phyloP scores from a whole-genome alignment of 768 basidiomycete genomes.

The Daedaleopsis sinensis region DNA sequence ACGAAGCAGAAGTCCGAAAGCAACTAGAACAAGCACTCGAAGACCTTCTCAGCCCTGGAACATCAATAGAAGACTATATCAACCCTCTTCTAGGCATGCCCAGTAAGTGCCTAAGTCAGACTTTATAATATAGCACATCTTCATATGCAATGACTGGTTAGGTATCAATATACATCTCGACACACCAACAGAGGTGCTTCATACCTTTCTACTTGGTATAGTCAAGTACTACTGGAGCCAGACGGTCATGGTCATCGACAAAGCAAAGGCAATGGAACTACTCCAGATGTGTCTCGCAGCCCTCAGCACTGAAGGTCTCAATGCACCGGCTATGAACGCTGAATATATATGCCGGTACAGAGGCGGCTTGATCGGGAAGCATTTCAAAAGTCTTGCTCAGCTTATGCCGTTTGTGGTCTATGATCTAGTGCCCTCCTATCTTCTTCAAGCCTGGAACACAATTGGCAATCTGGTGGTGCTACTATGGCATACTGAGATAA shows the following conservation, averaged over 20 bases:
- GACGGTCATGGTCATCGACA: background rate
- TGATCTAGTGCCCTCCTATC: background rate
- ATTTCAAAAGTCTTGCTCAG: slow-evolving; percentile 10
- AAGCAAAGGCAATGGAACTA: background rate
- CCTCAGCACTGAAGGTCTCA: background rate
- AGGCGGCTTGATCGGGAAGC: slow-evolving; percentile 1
- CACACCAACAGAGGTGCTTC: slow-evolving; percentile 1
- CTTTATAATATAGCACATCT: too few species aligned
- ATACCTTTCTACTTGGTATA: slow-evolving; percentile 6
- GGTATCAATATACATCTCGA: background rate
- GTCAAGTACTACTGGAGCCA: slow-evolving; percentile 9
- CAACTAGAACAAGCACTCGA: background rate
- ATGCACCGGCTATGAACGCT: background rate
- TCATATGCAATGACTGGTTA: background rate
- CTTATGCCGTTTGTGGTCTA: slow-evolving; percentile 2
- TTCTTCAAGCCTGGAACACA: background rate
- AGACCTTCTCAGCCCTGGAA: background rate
- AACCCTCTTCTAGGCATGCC: slow-evolving; percentile 4
- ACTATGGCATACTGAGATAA: background rate
- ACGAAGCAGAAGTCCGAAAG: background rate
- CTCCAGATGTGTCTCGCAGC: background rate
- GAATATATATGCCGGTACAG: slow-evolving; percentile 6
- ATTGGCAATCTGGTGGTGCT: background rate
- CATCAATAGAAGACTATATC: background rate
- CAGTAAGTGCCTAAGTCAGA: background rate